Conservation (phyloP, 768 basidiomycete genomes). For the Agaricus subrufescens region DNA sequence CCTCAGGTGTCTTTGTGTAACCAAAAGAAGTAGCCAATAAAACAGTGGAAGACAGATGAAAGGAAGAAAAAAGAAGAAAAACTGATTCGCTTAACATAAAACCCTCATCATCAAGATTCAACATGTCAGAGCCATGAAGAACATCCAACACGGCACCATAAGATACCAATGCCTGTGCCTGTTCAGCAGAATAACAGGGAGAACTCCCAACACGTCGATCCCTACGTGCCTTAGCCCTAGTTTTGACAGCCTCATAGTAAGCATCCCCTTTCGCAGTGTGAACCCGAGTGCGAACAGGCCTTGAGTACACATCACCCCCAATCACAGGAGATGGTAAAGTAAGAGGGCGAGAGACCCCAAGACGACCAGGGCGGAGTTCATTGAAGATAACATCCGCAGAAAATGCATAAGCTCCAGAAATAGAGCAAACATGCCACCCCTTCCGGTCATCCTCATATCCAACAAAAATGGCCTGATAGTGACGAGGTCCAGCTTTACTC, state of each 20-base stretch:
- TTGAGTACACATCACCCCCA: neutral
- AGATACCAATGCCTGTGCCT: neutral
- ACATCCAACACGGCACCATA: neutral
- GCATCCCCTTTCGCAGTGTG: neutral
- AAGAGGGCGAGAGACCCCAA: neutral
- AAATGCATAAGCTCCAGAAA: slow-evolving; percentile 17
- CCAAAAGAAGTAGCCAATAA: neutral
- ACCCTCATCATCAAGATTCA: neutral
- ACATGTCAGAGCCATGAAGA: neutral
- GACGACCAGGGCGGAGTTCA: slow-evolving; percentile 14
- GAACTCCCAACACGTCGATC: neutral
- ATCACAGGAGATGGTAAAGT: neutral
- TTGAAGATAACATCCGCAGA: slow-evolving; percentile 25
- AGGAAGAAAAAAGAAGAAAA: neutral
- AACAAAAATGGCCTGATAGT: slow-evolving; percentile 20
- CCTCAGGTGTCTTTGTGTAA: neutral
- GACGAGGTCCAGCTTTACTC: slow-evolving; percentile 11
- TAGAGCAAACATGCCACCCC: slow-evolving; percentile 18
- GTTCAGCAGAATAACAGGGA: neutral
- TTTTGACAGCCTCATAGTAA: neutral
- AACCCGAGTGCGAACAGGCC: neutral
- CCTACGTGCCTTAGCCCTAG: neutral
- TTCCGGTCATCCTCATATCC: slow-evolving; percentile 16
- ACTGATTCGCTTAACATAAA: neutral
- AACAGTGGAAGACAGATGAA: neutral